phyloP scores from a whole-genome alignment of 2,329 filamentous ascomycete genomes.

The Xylariaceae sp. region DNA sequence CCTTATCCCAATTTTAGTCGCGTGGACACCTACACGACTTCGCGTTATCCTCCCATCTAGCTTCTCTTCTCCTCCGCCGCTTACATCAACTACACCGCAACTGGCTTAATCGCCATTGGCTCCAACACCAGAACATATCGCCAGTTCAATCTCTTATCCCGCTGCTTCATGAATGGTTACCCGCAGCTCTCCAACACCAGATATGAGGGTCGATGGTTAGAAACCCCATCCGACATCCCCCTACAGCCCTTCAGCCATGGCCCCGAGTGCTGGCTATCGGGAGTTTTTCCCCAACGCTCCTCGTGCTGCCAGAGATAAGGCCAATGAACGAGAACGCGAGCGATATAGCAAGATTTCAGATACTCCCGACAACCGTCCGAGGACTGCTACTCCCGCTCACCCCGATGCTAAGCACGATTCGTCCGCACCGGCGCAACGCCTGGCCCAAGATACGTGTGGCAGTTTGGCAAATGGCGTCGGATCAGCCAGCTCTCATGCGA shows the following conservation, averaged over 20 bases:
- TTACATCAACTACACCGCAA: slow-evolving; percentile 10
- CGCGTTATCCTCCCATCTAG: slow-evolving; percentile 25
- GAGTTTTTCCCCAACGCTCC: slow-evolving; percentile 81
- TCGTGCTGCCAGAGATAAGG: slow-evolving; percentile 54
- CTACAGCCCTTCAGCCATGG: slow-evolving; percentile 52
- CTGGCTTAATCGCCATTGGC: slow-evolving; percentile 21
- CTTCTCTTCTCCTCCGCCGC: slow-evolving; percentile 9
- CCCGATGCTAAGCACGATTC: slow-evolving; percentile 34
- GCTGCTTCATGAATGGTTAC: slow-evolving; percentile 35
- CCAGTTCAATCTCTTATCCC: slow-evolving; percentile 2
- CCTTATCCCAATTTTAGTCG: slow-evolving; percentile 28
- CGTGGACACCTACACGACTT: slow-evolving; percentile 31
- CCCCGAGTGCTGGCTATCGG: slow-evolving; percentile 74
- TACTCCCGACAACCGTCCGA: slow-evolving; percentile 26
- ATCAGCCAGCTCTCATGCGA: slow-evolving; percentile 67
- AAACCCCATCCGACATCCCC: slow-evolving; percentile 45
- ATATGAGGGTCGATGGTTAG: slow-evolving; percentile 54
- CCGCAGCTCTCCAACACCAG: slow-evolving; percentile 34
- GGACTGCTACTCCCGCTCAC: slow-evolving; percentile 29
- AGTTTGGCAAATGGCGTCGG: slow-evolving; percentile 66
- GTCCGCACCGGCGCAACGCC: slow-evolving; percentile 34
- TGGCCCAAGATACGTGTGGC: slow-evolving; percentile 45
- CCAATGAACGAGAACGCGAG: slow-evolving; percentile 57
- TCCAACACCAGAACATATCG: neutral
- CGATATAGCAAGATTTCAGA: slow-evolving; percentile 39